Evolutionary conservation across 148 eudicot genomes (phyloP).

Genomic region (Fallopia convolvulus): DNA sequence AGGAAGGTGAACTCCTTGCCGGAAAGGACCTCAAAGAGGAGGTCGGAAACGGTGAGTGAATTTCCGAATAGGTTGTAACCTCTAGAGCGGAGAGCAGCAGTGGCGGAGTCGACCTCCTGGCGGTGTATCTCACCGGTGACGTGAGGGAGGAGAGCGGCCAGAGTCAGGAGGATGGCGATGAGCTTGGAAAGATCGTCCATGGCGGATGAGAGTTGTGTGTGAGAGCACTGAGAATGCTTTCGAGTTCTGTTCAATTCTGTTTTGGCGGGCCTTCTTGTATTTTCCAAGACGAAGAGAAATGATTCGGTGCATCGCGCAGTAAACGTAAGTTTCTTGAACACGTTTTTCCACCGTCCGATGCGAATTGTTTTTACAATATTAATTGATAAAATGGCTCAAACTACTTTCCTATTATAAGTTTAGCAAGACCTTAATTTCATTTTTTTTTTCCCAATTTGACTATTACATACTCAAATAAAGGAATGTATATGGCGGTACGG

Average conservation of each 20-base stretch:
- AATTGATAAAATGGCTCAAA: too few relatives aligned
- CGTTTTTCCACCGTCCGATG: background rate
- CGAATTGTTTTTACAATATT: too few relatives aligned
- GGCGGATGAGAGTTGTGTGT: background rate
- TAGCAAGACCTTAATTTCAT: too few relatives aligned
- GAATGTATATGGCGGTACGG: too few relatives aligned
- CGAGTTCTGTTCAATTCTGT: background rate
- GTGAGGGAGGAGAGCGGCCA: background rate
- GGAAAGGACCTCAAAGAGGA: conserved; percentile 28
- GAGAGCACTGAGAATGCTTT: background rate
- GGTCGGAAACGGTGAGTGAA: conserved; percentile 37
- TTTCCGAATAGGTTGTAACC: conserved; percentile 40
- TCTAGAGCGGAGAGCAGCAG: conserved; percentile 21
- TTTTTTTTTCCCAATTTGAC: too few relatives aligned
- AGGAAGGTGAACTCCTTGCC: conserved; percentile 34
- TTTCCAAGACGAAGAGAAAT: background rate
- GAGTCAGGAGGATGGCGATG: background rate
- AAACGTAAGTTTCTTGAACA: background rate
- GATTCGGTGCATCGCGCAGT: background rate
- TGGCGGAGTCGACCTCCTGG: conserved; percentile 23
- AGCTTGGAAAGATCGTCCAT: conserved; percentile 10
- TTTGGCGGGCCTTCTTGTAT: conserved; percentile 1
- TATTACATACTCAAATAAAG: too few relatives aligned
- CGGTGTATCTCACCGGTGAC: conserved; percentile 3
- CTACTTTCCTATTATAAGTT: too few relatives aligned